Percentiles rank a stretch among this genome's conserved stretches.
Conservation (phyloP, 2,329 filamentous ascomycete species). For the Zymoseptoria crescenta region DNA sequence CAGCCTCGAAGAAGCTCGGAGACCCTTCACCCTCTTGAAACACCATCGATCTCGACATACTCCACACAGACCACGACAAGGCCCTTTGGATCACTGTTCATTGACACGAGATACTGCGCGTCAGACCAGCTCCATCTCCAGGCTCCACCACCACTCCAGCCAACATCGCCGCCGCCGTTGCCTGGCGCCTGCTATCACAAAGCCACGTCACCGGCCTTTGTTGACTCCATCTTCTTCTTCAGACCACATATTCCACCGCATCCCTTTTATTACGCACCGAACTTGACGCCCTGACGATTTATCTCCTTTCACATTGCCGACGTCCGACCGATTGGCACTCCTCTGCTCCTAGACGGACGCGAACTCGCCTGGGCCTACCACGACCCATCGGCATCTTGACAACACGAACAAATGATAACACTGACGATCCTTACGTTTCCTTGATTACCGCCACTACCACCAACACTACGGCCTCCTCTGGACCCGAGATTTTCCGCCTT, state of each 20-base stretch:
- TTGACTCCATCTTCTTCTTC: constrained; percentile 11
- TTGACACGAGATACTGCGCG: constrained; percentile 13
- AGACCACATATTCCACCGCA: constrained; percentile 13
- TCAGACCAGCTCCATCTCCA: constrained; percentile 10
- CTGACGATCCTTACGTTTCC: constrained; percentile 26
- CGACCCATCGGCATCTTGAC: constrained; percentile 7
- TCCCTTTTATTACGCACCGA: constrained; percentile 11
- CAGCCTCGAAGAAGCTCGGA: constrained; percentile 10
- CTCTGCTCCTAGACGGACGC: constrained; percentile 21
- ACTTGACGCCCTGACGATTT: constrained; percentile 11
- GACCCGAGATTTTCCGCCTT: background rate
- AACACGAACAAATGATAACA: constrained; percentile 22
- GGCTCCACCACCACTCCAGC: constrained; percentile 11
- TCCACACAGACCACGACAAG: constrained; percentile 5
- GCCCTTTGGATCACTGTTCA: constrained; percentile 8
- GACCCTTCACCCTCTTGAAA: constrained; percentile 4
- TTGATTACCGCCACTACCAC: constrained; percentile 15
- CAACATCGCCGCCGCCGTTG: constrained; percentile 5
- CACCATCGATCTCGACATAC: background rate
- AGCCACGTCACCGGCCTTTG: constrained; percentile 2
- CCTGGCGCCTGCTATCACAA: constrained; percentile 5
- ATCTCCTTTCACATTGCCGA: constrained; percentile 3
- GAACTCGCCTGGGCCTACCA: constrained; percentile 4
- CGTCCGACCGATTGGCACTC: background rate
- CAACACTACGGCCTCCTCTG: constrained; percentile 1